These are phyloP conservation scores for Linum lewisii DNA, from an alignment of 345 rosid species.

Conservation along the genomic window DNA sequence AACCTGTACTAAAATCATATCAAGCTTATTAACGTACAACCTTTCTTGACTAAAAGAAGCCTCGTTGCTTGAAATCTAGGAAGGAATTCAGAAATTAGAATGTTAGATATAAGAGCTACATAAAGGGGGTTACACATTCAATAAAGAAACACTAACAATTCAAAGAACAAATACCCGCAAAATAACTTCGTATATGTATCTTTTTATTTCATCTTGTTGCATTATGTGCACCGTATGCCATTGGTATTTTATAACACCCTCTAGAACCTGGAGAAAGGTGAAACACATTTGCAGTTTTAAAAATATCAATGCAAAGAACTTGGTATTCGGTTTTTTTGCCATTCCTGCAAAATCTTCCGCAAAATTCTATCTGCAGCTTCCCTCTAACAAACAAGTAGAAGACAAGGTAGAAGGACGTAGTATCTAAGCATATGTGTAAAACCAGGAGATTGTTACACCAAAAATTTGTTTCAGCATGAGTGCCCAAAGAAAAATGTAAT, in stretches of 20 bases:
- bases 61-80: conserved; percentile 84
- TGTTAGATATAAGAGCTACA: not conserved
- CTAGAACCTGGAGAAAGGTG: conserved; percentile 59
- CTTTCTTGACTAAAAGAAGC: conserved; percentile 73
- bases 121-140: too few relatives aligned
- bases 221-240: conserved; percentile 96
- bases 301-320: not conserved
- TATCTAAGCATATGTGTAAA: not conserved
- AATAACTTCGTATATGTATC: conserved; percentile 95
- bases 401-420: too few relatives aligned
- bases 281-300: not conserved
- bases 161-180: conserved; percentile 51
- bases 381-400: too few relatives aligned
- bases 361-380: too few relatives aligned
- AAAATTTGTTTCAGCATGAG: not conserved
- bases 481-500: too few relatives aligned
- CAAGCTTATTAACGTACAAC: conserved; percentile 90
- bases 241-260: conserved; percentile 94
- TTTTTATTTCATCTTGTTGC: conserved; percentile 98
- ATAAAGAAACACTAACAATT: not conserved
- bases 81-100: not conserved
- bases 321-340: too few relatives aligned
- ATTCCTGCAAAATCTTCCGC: too few relatives aligned
- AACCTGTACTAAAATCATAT: conserved; percentile 96
- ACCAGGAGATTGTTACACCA: not conserved